Percentiles rank a stretch among this genome's conserved stretches.
Conservation (phyloP, 768 basidiomycete genomes). For the Gelatoporia subvermispora region DNA sequence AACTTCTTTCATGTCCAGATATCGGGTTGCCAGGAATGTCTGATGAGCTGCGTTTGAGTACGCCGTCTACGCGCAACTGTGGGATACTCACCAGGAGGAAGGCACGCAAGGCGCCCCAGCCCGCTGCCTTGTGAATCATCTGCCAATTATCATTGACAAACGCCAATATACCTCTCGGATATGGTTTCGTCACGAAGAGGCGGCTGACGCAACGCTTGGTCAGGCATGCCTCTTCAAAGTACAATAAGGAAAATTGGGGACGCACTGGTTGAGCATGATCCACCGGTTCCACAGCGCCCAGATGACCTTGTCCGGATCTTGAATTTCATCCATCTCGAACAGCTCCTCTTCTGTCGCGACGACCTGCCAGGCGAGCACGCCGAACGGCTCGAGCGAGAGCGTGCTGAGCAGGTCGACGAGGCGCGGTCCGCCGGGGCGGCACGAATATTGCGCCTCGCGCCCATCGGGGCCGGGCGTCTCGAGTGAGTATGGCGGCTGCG, state of each 20-base stretch:
- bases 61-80: not conserved
- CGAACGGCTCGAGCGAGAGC: slow-evolving; percentile 56
- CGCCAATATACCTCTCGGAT: slow-evolving; percentile 42
- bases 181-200: slow-evolving; percentile 47
- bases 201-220: slow-evolving; percentile 30
- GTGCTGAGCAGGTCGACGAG: slow-evolving; percentile 62
- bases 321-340: slow-evolving; percentile 64
- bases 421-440: slow-evolving; percentile 60
- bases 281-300: slow-evolving; percentile 74
- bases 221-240: not conserved
- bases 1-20: slow-evolving; percentile 47
- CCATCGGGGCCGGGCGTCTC: slow-evolving; percentile 2
- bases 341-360: slow-evolving; percentile 73
- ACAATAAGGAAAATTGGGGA: not conserved
- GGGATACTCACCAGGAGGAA: slow-evolving; percentile 50
- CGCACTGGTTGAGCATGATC: slow-evolving; percentile 60
- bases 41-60: slow-evolving; percentile 17
- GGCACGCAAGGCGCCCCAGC: slow-evolving; percentile 56
- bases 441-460: slow-evolving; percentile 39
- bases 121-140: slow-evolving; percentile 66
- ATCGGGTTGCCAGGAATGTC: slow-evolving; percentile 52
- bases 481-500: slow-evolving; percentile 18
- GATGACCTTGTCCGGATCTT: slow-evolving; percentile 76
- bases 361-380: slow-evolving; percentile 64
- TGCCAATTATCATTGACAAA: slow-evolving; percentile 62